Conservation (phyloP, 2,329 filamentous ascomycete species). For the Colletotrichum sp. region DNA sequence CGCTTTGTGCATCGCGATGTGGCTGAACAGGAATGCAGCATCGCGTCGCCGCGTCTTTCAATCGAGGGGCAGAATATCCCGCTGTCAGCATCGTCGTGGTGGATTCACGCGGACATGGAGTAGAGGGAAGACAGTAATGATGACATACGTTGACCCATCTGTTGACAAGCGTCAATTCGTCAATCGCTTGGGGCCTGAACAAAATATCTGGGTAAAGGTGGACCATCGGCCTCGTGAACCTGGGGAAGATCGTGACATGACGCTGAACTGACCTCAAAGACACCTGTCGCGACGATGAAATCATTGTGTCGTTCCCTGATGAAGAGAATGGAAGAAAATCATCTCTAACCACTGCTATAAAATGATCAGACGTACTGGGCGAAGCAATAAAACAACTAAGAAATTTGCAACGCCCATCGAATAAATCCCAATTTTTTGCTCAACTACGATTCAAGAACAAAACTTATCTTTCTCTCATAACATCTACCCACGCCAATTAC, state of each 20-base stretch:
- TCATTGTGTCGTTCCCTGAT: background rate
- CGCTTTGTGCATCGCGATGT: background rate
- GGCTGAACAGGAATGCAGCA: background rate
- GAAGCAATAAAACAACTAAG: background rate
- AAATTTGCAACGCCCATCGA: background rate
- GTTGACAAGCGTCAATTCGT: background rate
- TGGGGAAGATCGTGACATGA: background rate
- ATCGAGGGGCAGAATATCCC: background rate
- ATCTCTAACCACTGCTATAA: background rate
- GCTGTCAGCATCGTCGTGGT: background rate
- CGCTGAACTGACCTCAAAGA: background rate
- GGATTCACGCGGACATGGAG: background rate
- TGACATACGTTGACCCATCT: background rate
- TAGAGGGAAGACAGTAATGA: background rate
- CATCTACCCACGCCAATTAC: background rate
- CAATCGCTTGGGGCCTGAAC: background rate
- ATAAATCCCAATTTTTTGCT: background rate
- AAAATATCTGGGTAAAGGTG: background rate
- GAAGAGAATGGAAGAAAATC: fast-evolving
- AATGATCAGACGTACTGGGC: fast-evolving
- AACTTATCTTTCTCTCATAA: background rate
- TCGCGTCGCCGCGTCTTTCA: background rate
- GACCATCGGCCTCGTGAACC: background rate
- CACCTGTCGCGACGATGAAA: background rate
- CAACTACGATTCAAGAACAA: background rate